phyloP scores from a whole-genome alignment of 2,329 filamentous ascomycete genomes.

The Cadophora gregata region DNA sequence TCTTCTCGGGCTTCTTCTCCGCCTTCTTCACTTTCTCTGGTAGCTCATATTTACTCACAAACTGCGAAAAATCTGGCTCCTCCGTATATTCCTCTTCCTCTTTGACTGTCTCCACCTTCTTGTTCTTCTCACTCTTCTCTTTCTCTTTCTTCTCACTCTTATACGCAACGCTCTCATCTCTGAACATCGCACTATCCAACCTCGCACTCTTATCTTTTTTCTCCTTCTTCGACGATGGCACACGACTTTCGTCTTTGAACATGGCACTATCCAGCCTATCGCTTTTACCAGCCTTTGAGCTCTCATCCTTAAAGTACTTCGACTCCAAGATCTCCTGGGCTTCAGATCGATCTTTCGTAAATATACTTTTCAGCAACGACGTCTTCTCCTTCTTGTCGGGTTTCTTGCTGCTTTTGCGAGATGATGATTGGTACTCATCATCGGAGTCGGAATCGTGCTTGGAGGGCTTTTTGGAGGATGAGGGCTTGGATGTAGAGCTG shows the following conservation, averaged over 20 bases:
- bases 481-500: not conserved
- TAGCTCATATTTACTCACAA: not conserved
- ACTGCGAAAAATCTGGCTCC: not conserved
- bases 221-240: not conserved
- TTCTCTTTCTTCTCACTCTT: constrained; percentile 1
- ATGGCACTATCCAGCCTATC: not conserved
- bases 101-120: not conserved
- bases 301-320: not conserved
- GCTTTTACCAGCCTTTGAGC: not conserved
- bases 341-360: not conserved
- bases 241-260: not conserved
- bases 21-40: not conserved
- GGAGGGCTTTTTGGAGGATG: not conserved
- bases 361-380: not conserved
- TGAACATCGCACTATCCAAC: not conserved
- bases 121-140: not conserved
- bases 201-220: not conserved
- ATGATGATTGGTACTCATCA: not conserved
- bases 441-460: not conserved
- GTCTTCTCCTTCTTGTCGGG: not conserved
- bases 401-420: constrained; percentile 1
- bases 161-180: not conserved
- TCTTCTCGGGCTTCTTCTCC: not conserved
- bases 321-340: not conserved
- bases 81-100: not conserved